Percentiles rank a stretch among this genome's conserved stretches.
phyloP scores from a whole-genome alignment of 192 early-diverging fungal species.

The Entophlyctis luteolus region DNA sequence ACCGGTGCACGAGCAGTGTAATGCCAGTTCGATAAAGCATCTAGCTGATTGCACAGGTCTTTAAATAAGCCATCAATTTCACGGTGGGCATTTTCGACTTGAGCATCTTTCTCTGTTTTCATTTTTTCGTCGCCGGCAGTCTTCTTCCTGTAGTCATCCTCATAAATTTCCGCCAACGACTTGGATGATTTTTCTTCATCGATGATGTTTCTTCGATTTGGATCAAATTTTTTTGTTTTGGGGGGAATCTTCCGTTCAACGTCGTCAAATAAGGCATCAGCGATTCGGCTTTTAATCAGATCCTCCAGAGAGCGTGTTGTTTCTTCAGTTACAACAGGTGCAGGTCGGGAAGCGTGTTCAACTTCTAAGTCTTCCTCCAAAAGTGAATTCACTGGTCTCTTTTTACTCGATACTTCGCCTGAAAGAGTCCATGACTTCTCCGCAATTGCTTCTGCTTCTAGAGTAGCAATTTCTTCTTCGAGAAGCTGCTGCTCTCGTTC shows the following conservation, averaged over 20 bases:
- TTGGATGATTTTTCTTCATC: conserved; percentile 82
- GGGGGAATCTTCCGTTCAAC: conserved; percentile 74
- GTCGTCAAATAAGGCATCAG: conserved; percentile 86
- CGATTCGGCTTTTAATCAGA: conserved; percentile 87
- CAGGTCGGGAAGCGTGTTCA: conserved; percentile 86
- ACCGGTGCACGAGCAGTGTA: conserved; percentile 76
- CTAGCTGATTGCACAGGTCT: conserved; percentile 76
- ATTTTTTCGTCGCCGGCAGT: conserved; percentile 21
- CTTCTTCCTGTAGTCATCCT: conserved; percentile 78
- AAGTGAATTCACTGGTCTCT: conserved; percentile 88
- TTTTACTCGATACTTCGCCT: conserved; percentile 76
- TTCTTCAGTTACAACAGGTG: conserved; percentile 92
- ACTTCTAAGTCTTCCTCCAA: conserved; percentile 90
- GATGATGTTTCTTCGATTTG: conserved; percentile 69
- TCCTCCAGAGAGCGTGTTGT: conserved; percentile 83
- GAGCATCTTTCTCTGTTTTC: conserved; percentile 73
- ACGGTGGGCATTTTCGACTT: conserved; percentile 70
- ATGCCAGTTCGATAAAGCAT: conserved; percentile 92
- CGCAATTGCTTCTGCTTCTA: conserved; percentile 84
- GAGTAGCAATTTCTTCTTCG: conserved; percentile 65
- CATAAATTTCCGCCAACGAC: conserved; percentile 87
- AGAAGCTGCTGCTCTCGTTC: conserved; percentile 73
- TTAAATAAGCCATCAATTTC: conserved; percentile 76
- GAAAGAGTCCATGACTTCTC: conserved; percentile 84
- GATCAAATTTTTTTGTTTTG: conserved; percentile 63